These are phyloP conservation scores for Dothiorella sarmentorum DNA, from an alignment of 2,329 filamentous ascomycete species.

Conservation along the genomic window DNA sequence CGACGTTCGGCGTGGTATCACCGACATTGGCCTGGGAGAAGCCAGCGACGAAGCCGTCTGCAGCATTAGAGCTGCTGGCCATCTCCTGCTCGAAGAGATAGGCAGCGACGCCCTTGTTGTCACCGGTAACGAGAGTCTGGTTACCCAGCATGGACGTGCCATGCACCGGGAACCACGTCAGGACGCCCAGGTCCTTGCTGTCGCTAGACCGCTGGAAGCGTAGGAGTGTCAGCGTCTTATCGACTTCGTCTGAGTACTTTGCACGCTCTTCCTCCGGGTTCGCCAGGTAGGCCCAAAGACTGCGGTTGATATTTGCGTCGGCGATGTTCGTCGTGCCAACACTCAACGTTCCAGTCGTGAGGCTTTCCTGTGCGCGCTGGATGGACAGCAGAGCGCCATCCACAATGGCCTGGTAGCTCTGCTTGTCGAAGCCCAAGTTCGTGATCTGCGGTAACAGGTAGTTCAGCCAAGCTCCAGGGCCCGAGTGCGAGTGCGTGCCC, in stretches of 20 bases:
- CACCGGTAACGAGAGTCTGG: slow-evolving; percentile 86
- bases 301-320: slow-evolving; percentile 84
- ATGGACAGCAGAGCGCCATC: slow-evolving; percentile 81
- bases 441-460: slow-evolving; percentile 91
- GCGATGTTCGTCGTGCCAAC: slow-evolving; percentile 66
- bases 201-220: slow-evolving; percentile 73
- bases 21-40: slow-evolving; percentile 92
- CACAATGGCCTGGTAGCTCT: slow-evolving; percentile 86
- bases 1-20: slow-evolving; percentile 83
- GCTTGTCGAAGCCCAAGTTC: slow-evolving; percentile 77
- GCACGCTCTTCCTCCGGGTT: slow-evolving; percentile 76
- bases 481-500: slow-evolving; percentile 89
- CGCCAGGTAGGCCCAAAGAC: slow-evolving; percentile 79
- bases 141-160: slow-evolving; percentile 89
- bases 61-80: slow-evolving; percentile 47
- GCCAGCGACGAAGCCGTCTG: slow-evolving; percentile 74
- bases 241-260: slow-evolving; percentile 63
- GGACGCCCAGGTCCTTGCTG: slow-evolving; percentile 70
- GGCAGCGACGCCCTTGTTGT: slow-evolving; percentile 93
- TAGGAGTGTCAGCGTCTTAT: slow-evolving; percentile 77
- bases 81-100: slow-evolving; percentile 75
- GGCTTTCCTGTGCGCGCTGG: slow-evolving; percentile 69
- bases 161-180: slow-evolving; percentile 91
- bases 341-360: slow-evolving; percentile 67
- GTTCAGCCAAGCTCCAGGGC: slow-evolving; percentile 90